Percentiles rank a stretch among this genome's conserved stretches.
These are phyloP conservation scores for Xerocomus nothofagi DNA, from an alignment of 1,284 basidiomycete species.

Conservation along the genomic window DNA sequence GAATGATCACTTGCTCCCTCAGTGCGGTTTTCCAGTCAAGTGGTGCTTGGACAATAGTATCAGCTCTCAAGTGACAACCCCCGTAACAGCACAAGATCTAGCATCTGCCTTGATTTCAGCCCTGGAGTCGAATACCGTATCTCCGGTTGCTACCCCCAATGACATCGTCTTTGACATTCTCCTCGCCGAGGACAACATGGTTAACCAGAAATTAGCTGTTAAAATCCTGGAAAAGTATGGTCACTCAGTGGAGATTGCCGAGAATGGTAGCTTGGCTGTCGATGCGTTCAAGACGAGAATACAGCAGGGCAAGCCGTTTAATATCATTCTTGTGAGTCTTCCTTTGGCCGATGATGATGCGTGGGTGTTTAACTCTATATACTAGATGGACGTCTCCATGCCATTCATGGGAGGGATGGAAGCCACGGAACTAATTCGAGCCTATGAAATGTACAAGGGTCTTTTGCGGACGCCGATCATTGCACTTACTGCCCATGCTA, in stretches of 20 bases:
- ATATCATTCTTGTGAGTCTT: constrained; percentile 77
- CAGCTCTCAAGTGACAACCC: constrained; percentile 88
- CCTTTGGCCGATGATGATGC: neutral
- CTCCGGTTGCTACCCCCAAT: constrained; percentile 75
- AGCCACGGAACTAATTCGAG: constrained; percentile 79
- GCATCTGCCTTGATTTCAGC: constrained; percentile 92
- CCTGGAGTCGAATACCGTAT: constrained; percentile 89
- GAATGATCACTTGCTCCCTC: constrained; percentile 3
- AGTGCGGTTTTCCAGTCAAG: constrained; percentile 56
- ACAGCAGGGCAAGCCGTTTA: constrained; percentile 72
- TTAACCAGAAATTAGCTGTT: constrained; percentile 96
- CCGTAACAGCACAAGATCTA: constrained; percentile 86
- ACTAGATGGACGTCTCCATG: constrained; percentile 97
- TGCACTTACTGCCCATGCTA: constrained; percentile 90
- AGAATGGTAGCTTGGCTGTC: constrained; percentile 92
- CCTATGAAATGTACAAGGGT: constrained; percentile 77
- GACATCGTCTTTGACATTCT: constrained; percentile 91
- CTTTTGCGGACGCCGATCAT: constrained; percentile 88
- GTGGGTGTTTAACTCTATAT: neutral
- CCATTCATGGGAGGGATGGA: constrained; percentile 96
- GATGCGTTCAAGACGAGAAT: constrained; percentile 84
- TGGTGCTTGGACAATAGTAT: constrained; percentile 93
- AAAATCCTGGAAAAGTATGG: constrained; percentile 98
- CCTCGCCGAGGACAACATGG: constrained; percentile 97
- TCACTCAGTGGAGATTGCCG: constrained; percentile 94